These are phyloP conservation scores for Anisogramma anomala DNA, from an alignment of 2,329 filamentous ascomycete species.

Conservation along the genomic window DNA sequence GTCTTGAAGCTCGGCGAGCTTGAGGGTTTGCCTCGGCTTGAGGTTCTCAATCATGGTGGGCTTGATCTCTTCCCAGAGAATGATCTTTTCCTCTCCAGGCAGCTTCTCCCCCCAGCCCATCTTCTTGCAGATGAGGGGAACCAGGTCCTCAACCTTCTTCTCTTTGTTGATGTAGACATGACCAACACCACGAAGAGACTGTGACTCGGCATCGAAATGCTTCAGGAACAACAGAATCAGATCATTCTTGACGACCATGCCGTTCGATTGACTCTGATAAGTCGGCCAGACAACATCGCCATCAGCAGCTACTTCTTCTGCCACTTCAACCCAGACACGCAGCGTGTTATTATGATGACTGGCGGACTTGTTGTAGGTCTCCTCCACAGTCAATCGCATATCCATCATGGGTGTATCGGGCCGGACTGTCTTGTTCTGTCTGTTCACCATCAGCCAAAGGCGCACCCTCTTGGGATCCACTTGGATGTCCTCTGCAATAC, in stretches of 20 bases:
- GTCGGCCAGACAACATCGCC: constrained; percentile 64
- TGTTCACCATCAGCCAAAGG: constrained; percentile 96
- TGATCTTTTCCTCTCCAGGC: constrained; percentile 45
- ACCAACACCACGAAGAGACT: constrained; percentile 64
- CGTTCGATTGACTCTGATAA: constrained; percentile 45
- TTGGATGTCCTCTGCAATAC: constrained; percentile 58
- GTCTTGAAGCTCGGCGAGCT: constrained; percentile 88
- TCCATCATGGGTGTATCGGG: constrained; percentile 82
- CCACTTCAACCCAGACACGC: constrained; percentile 77
- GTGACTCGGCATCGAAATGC: constrained; percentile 69
- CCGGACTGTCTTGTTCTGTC: constrained; percentile 91
- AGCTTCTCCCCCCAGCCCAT: constrained; percentile 80
- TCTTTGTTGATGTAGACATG: constrained; percentile 81
- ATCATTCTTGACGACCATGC: constrained; percentile 47
- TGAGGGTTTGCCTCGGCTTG: constrained; percentile 81
- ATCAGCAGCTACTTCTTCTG: constrained; percentile 51
- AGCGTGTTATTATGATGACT: constrained; percentile 60
- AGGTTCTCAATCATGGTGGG: constrained; percentile 92
- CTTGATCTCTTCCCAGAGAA: constrained; percentile 96
- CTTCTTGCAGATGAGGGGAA: constrained; percentile 62
- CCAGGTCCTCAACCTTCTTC: constrained; percentile 78
- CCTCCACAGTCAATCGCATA: constrained; percentile 63
- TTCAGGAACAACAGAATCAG: constrained; percentile 81
- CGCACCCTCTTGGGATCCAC: constrained; percentile 60
- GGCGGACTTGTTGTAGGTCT: constrained; percentile 42